Base-by-base conservation (phyloP, 306 rosid genomes). In the Quercus engelmannii region DNA sequence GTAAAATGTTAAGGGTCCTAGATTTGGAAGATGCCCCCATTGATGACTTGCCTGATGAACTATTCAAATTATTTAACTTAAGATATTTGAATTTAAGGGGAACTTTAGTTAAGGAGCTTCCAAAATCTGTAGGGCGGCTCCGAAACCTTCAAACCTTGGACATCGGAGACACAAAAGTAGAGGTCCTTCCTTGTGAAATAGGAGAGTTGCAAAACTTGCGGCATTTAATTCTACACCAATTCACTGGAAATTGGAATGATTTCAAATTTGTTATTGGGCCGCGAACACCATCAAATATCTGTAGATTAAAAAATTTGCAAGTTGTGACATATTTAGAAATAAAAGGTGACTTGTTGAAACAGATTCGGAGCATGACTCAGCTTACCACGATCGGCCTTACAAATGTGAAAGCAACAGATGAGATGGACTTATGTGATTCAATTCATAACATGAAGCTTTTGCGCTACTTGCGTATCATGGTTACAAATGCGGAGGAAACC, bases 391-490 rank as follows among this genome's bases (percentile, higher is more conserved):
- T 80, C 55, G 70, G 61, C 13, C 54, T 74, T 67, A 0, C 10
- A 4, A 55, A 80, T 55, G 46, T 74, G 21, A 80, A 38, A n/a
- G 74, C 55, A 25, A 5, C 35, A 31, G 74, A 74, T 18, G 71
- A 26, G 46, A 33, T 1, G 58, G 70, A 74, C 52, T 71, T 80
- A 1, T 80, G 79, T 56, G 61, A 21, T 17, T 43, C 83, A 56
- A 38, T 80, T 55, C 54, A 74, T 43, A 57, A 43, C 15, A 12
- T 80, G 83, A 68, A 35, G 31, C 31, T 57, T 4, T 75, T 74
- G 55, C 52, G 30, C 19, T 25, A 1, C 38, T 68, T 73, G 58
- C 5, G 3, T 46, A 3, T 68, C 9, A 0, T 30, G 59, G 76
- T 19, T 17, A 41, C 46, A 13, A 11, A n/a, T 43, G 62, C 57